Conservation (phyloP, 75 land plant genomes). For the Pinus taeda region DNA sequence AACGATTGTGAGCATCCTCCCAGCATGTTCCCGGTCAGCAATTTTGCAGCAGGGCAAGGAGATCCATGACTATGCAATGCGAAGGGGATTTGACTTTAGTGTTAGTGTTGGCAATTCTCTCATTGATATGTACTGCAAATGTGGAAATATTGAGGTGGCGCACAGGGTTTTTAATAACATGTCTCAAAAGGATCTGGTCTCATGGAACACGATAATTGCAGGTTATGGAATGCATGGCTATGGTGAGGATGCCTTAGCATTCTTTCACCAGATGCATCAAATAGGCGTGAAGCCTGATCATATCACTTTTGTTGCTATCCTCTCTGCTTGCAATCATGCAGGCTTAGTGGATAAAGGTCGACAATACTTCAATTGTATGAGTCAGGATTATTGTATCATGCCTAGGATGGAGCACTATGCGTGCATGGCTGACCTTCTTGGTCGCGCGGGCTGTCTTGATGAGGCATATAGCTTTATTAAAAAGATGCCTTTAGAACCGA, state of each 20-base stretch:
- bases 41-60: not conserved
- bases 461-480: constrained; percentile 11
- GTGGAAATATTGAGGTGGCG: constrained; percentile 44
- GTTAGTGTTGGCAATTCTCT: constrained; percentile 61
- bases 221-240: constrained; percentile 60
- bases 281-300: constrained; percentile 41
- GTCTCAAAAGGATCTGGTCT: constrained; percentile 31
- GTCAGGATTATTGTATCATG: constrained; percentile 12
- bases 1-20: not conserved
- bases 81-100: constrained; percentile 20
- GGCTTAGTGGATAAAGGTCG: constrained; percentile 63
- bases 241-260: constrained; percentile 37
- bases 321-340: constrained; percentile 68
- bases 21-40: not conserved
- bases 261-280: constrained; percentile 39
- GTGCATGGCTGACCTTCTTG: constrained; percentile 20
- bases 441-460: constrained; percentile 19
- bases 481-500: constrained; percentile 6
- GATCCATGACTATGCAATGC: not conserved
- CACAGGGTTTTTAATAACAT: constrained; percentile 46
- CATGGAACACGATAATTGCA: constrained; percentile 72
- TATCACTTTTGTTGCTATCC: constrained; percentile 38
- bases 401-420: constrained; percentile 20
- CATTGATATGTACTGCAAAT: constrained; percentile 67
- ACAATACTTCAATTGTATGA: constrained; percentile 41